A percentile compares a stretch with the other conserved stretches of the same genome.
phyloP scores from a whole-genome alignment of 1,284 basidiomycete genomes.

The Ustilago xerochloae region DNA sequence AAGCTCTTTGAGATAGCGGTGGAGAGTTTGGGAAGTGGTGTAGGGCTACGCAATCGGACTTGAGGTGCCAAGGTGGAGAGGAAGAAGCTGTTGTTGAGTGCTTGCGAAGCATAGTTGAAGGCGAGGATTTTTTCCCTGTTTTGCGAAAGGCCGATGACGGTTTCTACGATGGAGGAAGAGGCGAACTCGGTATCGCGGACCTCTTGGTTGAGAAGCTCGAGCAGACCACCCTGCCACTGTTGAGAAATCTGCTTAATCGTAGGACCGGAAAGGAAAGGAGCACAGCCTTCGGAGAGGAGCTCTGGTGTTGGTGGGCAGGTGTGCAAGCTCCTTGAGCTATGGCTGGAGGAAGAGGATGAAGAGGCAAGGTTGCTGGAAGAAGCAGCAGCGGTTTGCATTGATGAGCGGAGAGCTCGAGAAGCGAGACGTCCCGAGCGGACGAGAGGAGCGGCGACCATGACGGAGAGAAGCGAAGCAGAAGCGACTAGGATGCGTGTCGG shows the following conservation, averaged over 20 bases:
- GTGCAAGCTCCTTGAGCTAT: slow-evolving; percentile 29
- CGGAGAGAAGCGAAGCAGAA: no score
- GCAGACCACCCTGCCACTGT: slow-evolving; percentile 61
- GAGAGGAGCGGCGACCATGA: slow-evolving; percentile 32
- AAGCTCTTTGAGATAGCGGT: slow-evolving; percentile 73
- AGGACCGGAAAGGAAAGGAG: slow-evolving; percentile 57
- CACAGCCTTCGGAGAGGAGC: slow-evolving; percentile 52
- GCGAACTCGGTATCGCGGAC: slow-evolving; percentile 74
- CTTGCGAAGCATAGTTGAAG: slow-evolving; percentile 91
- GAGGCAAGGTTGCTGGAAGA: slow-evolving; percentile 7
- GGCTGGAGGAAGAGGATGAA: slow-evolving; percentile 16
- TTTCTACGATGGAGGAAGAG: slow-evolving; percentile 77
- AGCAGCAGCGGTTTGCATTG: no score
- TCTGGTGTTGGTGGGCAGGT: slow-evolving; percentile 57
- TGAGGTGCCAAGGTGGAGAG: slow-evolving; percentile 75
- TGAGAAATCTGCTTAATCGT: slow-evolving; percentile 61
- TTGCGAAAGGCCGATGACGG: slow-evolving; percentile 78
- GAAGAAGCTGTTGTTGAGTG: slow-evolving; percentile 96
- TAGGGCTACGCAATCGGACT: slow-evolving; percentile 30
- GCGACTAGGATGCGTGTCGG: background rate
- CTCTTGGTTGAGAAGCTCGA: slow-evolving; percentile 65
- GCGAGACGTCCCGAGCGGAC: slow-evolving; percentile 34
- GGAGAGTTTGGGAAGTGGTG: slow-evolving; percentile 67
- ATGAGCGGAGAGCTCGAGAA: slow-evolving; percentile 21
- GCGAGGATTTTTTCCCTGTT: slow-evolving; percentile 77